phyloP scores from a whole-genome alignment of 495 filamentous ascomycete genomes.

The Xanthoparmelia taractica region DNA sequence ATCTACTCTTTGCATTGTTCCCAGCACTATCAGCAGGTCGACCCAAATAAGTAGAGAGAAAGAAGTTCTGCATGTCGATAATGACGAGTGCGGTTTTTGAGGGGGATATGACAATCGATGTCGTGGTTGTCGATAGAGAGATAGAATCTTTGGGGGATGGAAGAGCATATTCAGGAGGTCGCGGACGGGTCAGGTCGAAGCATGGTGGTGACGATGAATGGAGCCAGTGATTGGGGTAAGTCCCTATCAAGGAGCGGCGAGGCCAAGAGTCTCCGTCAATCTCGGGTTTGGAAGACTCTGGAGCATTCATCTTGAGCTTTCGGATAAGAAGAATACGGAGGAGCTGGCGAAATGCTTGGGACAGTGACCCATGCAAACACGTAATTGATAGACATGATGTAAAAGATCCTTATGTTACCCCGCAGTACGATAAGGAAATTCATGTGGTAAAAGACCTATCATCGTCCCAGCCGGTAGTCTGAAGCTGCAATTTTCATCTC shows the following conservation, averaged over 20 bases:
- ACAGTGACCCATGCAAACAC: not conserved
- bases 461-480: not conserved
- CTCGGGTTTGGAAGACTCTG: not conserved
- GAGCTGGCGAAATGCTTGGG: not conserved
- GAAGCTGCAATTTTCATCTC: not conserved
- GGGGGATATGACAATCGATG: conserved; percentile 36
- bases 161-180: conserved; percentile 14
- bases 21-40: conserved; percentile 26
- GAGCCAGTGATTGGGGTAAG: conserved; percentile 18
- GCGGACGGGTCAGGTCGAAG: conserved; percentile 17
- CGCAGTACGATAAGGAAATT: conserved; percentile 13
- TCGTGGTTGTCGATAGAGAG: conserved; percentile 19
- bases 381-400: not conserved
- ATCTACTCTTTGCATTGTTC: conserved; percentile 27
- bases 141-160: conserved; percentile 10
- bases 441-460: not conserved
- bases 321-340: not conserved
- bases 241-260: conserved; percentile 14
- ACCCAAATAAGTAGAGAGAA: conserved; percentile 40
- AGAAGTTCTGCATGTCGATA: conserved; percentile 59
- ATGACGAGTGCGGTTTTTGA: conserved; percentile 44
- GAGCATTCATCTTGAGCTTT: conserved; percentile 2
- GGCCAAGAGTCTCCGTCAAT: not conserved
- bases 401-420: conserved; percentile 6
- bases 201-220: conserved; percentile 10